A percentile compares a stretch with the other conserved stretches of the same genome.
Conservation (phyloP, 257 asterid species). For the Euphrasia confusa region DNA sequence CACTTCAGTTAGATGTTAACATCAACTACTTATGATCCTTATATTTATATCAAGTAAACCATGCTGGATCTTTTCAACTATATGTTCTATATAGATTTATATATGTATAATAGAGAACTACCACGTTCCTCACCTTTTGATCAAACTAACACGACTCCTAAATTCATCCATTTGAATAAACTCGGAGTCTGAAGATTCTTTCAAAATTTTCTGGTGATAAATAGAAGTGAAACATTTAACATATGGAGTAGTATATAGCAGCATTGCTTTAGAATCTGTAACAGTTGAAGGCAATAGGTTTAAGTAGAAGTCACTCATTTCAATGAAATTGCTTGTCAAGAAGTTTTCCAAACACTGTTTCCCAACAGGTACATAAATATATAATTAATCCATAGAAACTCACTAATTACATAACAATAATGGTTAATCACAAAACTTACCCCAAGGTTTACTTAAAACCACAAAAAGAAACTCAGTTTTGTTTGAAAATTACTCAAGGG, state of each 20-base stretch:
- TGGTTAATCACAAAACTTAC: neutral
- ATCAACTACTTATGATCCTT: neutral
- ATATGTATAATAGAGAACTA: neutral
- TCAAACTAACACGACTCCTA: neutral
- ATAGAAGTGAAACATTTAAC: neutral
- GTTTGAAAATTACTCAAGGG: neutral
- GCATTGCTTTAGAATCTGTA: neutral
- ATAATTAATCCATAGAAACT: neutral
- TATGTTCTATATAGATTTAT: neutral
- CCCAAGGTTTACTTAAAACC: neutral
- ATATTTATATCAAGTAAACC: neutral
- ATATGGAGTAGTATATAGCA: neutral
- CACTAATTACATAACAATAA: neutral
- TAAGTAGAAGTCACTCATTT: constrained; percentile 18
- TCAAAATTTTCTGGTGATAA: neutral
- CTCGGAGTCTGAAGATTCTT: neutral
- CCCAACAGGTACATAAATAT: neutral
- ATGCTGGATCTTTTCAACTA: neutral
- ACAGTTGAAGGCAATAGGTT: constrained; percentile 7
- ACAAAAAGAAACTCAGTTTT: neutral
- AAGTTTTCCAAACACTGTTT: neutral
- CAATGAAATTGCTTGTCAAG: constrained; percentile 1
- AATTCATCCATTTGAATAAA: neutral
- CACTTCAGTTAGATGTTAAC: neutral
- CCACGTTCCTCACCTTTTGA: neutral